phyloP scores from a whole-genome alignment of 1,139 yeast species.

The Yamadazyma oceani region DNA sequence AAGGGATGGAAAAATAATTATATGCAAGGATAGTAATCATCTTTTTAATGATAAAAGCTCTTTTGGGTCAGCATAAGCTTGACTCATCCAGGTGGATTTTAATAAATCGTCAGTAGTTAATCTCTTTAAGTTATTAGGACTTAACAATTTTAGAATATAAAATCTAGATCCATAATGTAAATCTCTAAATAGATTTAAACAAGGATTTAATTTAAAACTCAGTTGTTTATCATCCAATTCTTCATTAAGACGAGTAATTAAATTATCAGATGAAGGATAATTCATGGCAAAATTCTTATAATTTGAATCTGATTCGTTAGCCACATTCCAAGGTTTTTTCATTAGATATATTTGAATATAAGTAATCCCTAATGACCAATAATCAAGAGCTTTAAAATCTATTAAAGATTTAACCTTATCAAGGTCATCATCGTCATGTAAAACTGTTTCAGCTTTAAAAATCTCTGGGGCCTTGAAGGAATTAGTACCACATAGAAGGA shows the following conservation, averaged over 20 bases:
- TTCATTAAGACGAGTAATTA: slow-evolving; percentile 18
- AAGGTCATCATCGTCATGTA: slow-evolving; percentile 10
- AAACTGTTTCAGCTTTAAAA: slow-evolving; percentile 27
- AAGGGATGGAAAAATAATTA: not conserved
- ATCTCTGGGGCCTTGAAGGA: slow-evolving; percentile 60
- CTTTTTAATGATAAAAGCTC: slow-evolving; percentile 23
- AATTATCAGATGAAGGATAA: slow-evolving; percentile 23
- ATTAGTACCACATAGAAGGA: slow-evolving; percentile 47
- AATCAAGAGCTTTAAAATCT: slow-evolving; percentile 37
- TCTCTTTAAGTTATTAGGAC: slow-evolving; percentile 31
- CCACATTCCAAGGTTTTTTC: slow-evolving; percentile 49
- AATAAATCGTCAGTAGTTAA: slow-evolving; percentile 26
- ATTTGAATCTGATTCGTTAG: slow-evolving; percentile 27
- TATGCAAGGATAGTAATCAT: not conserved
- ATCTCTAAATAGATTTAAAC: slow-evolving; percentile 33
- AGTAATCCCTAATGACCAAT: slow-evolving; percentile 53
- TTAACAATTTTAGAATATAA: slow-evolving; percentile 32
- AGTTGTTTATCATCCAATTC: slow-evolving; percentile 25
- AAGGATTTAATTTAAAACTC: slow-evolving; percentile 26
- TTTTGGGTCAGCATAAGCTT: slow-evolving; percentile 44
- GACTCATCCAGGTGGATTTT: slow-evolving; percentile 40
- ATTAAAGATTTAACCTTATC: slow-evolving; percentile 13
- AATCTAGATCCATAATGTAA: slow-evolving; percentile 42
- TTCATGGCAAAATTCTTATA: slow-evolving; percentile 23
- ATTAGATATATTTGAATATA: slow-evolving; percentile 47